Conservation (phyloP, 2,329 filamentous ascomycete genomes). For the Ophiostoma ulmi region DNA sequence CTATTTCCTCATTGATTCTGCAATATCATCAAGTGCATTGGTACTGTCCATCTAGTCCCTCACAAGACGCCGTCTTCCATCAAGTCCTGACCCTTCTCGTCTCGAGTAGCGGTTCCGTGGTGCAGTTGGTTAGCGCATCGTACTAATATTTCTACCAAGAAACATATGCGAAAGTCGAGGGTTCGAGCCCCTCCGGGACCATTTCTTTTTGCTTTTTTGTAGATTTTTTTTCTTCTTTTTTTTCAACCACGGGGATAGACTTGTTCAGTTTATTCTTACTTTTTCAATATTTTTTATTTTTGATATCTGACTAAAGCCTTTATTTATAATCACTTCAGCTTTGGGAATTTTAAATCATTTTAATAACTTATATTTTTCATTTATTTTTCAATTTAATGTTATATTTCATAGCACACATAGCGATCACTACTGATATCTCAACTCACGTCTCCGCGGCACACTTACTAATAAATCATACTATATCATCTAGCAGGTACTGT, state of each 20-base stretch:
- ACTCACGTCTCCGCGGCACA: background rate
- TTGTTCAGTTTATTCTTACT: background rate
- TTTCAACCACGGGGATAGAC: background rate
- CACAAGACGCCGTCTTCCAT: slow-evolving; percentile 3
- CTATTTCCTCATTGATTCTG: background rate
- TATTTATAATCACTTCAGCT: too few species aligned
- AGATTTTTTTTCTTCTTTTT: background rate
- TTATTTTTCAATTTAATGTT: background rate
- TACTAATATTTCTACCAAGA: slow-evolving; percentile 22
- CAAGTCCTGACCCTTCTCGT: slow-evolving; percentile 15
- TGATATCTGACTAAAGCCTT: background rate
- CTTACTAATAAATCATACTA: background rate
- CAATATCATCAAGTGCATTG: background rate
- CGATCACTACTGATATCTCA: too few species aligned
- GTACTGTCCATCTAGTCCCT: slow-evolving; percentile 1
- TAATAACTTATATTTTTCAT: background rate
- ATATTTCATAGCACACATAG: too few species aligned
- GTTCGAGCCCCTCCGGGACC: slow-evolving; percentile 22
- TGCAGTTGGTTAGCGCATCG: slow-evolving; percentile 24
- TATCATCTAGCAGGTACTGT: background rate
- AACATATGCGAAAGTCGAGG: slow-evolving; percentile 24
- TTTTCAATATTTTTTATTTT: background rate
- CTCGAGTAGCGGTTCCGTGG: slow-evolving; percentile 22
- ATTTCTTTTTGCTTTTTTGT: slow-evolving; percentile 9
- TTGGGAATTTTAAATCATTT: too few species aligned